Evolutionary conservation across 768 basidiomycete genomes (phyloP).

Genomic region (Tricholoma hemisulphureum): DNA sequence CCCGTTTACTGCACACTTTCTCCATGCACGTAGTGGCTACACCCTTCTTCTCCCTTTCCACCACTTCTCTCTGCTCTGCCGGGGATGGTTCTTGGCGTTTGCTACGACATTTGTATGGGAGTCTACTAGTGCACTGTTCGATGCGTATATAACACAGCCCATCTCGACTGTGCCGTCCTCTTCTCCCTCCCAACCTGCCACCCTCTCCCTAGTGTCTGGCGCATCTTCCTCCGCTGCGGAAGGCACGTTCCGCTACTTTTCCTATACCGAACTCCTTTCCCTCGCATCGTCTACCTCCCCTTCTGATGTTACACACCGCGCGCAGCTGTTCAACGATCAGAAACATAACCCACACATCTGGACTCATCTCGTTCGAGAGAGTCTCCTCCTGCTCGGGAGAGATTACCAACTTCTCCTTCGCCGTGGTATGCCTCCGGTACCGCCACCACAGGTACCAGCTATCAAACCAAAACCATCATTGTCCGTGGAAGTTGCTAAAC

Average conservation of each 20-base stretch:
- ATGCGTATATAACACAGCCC: constrained; percentile 52
- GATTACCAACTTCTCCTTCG: constrained; percentile 70
- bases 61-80: constrained; percentile 43
- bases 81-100: constrained; percentile 50
- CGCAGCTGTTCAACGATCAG: constrained; percentile 65
- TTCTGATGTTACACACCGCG: constrained; percentile 43
- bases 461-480: constrained; percentile 5
- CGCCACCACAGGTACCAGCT: constrained; percentile 17
- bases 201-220: constrained; percentile 63
- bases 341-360: constrained; percentile 65
- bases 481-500: constrained; percentile 20
- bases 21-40: constrained; percentile 46
- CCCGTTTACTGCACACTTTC: constrained; percentile 65
- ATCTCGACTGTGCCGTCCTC: constrained; percentile 25
- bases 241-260: constrained; percentile 56
- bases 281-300: constrained; percentile 46
- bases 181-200: constrained; percentile 38
- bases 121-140: constrained; percentile 57
- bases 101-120: constrained; percentile 64
- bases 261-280: constrained; percentile 59
- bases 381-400: constrained; percentile 57
- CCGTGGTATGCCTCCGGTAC: constrained; percentile 47
- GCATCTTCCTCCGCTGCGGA: constrained; percentile 46
- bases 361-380: constrained; percentile 56
- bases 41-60: constrained; percentile 49